Conservation (phyloP, 345 rosid genomes). For the Populus nigra region DNA sequence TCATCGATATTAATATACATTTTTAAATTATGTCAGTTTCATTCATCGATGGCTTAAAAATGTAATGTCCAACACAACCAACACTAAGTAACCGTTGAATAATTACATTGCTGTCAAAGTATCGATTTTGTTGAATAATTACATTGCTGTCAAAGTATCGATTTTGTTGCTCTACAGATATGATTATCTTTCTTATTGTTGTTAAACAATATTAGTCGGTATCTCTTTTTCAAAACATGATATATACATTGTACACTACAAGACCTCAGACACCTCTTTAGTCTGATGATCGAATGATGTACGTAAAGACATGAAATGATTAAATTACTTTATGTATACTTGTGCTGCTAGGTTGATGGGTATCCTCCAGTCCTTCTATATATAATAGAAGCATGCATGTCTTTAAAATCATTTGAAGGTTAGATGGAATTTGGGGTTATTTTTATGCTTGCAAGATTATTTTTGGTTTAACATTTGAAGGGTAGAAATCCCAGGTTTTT, state of each 20-base stretch:
- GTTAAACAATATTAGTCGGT: background rate
- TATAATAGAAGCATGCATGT: background rate
- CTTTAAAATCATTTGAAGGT: background rate
- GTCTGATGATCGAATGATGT: too few relatives aligned
- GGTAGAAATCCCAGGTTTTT: too few relatives aligned
- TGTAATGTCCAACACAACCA: background rate
- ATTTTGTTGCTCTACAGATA: background rate
- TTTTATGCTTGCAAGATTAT: too few relatives aligned
- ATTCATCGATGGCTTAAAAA: slow-evolving; percentile 3
- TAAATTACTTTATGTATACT: background rate
- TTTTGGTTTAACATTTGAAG: too few relatives aligned
- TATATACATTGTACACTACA: background rate
- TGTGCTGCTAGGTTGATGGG: background rate
- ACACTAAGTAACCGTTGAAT: background rate
- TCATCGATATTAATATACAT: background rate
- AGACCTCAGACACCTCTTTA: background rate
- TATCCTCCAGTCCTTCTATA: background rate
- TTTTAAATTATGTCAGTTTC: background rate
- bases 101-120: background rate
- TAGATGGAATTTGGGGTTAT: background rate
- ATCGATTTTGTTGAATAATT: background rate
- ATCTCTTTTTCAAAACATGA: background rate
- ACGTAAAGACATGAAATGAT: too few relatives aligned
- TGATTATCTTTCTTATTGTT: background rate
- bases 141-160: background rate